Conservation (phyloP, 768 basidiomycete genomes). For the Termitomyces sp. region DNA sequence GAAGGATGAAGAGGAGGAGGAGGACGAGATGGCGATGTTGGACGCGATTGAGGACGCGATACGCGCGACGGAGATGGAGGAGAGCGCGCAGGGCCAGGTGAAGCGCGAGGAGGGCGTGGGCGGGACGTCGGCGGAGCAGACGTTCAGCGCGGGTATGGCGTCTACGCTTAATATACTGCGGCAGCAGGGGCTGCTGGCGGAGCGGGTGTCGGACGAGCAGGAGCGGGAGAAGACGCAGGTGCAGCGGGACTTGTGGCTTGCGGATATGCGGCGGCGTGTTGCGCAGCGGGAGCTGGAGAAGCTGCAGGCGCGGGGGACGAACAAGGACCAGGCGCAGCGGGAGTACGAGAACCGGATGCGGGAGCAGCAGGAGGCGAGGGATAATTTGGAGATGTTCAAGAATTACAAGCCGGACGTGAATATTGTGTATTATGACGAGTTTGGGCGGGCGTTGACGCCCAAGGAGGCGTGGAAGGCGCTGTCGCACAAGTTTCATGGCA, state of each 20-base stretch:
- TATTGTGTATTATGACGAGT: constrained; percentile 95
- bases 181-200: constrained; percentile 83
- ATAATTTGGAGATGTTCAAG: constrained; percentile 78
- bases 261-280: constrained; percentile 71
- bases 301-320: constrained; percentile 67
- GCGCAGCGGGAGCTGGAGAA: constrained; percentile 79
- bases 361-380: constrained; percentile 86
- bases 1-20: constrained; percentile 71
- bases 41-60: constrained; percentile 71
- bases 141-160: constrained; percentile 79
- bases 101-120: constrained; percentile 22
- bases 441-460: constrained; percentile 78
- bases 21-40: constrained; percentile 67
- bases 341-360: constrained; percentile 92
- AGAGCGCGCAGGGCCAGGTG: constrained; percentile 25
- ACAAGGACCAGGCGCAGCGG: constrained; percentile 88
- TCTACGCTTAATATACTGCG: constrained; percentile 85
- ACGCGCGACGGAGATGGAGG: constrained; percentile 55
- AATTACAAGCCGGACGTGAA: constrained; percentile 97
- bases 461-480: constrained; percentile 99
- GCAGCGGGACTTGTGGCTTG: constrained; percentile 86
- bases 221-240: constrained; percentile 81
- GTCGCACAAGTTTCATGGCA: constrained; percentile 97
- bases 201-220: constrained; percentile 51
- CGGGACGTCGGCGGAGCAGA: constrained; percentile 74